A percentile compares a stretch with the other conserved stretches of the same genome.
Conservation (phyloP, 2,329 filamentous ascomycete genomes). For the Pseudocercospora eumusae region DNA sequence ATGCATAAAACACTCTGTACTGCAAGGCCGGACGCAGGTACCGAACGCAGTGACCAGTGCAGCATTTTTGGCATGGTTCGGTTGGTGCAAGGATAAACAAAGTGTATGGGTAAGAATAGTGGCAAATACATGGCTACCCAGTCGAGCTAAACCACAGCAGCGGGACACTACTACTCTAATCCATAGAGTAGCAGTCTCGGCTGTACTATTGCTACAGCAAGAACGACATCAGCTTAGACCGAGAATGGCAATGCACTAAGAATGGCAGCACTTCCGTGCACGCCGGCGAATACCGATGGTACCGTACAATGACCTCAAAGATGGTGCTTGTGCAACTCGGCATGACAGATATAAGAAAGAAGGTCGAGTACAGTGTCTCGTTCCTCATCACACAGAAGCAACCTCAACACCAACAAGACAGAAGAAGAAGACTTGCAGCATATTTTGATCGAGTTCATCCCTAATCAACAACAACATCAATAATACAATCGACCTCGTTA, state of each 20-base stretch:
- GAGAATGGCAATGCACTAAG: slow-evolving; percentile 5
- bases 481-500: no score
- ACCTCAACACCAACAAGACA: slow-evolving; percentile 5
- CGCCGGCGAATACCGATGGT: not conserved
- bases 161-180: not conserved
- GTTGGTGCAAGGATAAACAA: slow-evolving; percentile 7
- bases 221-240: not conserved
- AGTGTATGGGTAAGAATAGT: slow-evolving; percentile 9
- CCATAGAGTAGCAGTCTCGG: not conserved
- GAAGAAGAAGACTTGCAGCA: not conserved
- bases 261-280: slow-evolving; percentile 7
- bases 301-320: not conserved
- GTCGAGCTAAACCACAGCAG: not conserved
- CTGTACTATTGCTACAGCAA: not conserved
- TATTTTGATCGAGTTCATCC: not conserved
- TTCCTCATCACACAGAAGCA: slow-evolving; percentile 11
- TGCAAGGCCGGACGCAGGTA: not conserved
- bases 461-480: no score
- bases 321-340: not conserved
- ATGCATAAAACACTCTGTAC: no score
- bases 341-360: slow-evolving; percentile 18
- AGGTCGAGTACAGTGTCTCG: slow-evolving; percentile 9
- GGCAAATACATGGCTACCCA: slow-evolving; percentile 9
- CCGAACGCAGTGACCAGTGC: not conserved
- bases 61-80: slow-evolving; percentile 12